phyloP scores from a whole-genome alignment of 352 stramenopile species.

The Pseudoperonospora humuli region DNA sequence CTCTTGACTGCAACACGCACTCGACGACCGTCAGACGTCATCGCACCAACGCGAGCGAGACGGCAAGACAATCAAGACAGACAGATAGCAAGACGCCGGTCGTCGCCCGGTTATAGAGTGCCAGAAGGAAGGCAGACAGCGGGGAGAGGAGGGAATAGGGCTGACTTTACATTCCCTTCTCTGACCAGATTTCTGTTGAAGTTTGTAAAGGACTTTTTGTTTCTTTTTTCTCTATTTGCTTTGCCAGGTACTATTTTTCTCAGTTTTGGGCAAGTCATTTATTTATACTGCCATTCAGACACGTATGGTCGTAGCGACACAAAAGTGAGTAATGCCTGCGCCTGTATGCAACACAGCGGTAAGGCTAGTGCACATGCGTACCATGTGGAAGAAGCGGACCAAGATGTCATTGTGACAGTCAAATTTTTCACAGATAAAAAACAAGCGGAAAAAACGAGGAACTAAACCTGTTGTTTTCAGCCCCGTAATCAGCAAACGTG shows the following conservation, averaged over 20 bases:
- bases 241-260: background rate
- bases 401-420: too few species aligned
- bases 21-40: constrained; percentile 13
- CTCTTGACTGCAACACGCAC: constrained; percentile 10
- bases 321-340: too few species aligned
- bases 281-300: too few species aligned
- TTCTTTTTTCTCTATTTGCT: background rate
- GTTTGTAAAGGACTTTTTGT: constrained; percentile 2
- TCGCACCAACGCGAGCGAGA: constrained; percentile 3
- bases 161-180: constrained; percentile 2
- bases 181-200: constrained; percentile 6
- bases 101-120: constrained; percentile 11
- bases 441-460: too few species aligned
- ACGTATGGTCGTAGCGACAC: too few species aligned
- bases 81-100: background rate
- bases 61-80: background rate
- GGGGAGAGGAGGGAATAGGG: constrained; percentile 10
- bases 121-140: constrained; percentile 19
- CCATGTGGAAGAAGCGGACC: too few species aligned
- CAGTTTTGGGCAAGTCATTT: too few species aligned
- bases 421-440: too few species aligned
- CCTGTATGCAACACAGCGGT: too few species aligned
- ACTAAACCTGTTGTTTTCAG: too few species aligned
- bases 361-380: too few species aligned
- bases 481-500: too few species aligned